Conservation (phyloP, 805 yeast genomes). For the Pichia nakasei region DNA sequence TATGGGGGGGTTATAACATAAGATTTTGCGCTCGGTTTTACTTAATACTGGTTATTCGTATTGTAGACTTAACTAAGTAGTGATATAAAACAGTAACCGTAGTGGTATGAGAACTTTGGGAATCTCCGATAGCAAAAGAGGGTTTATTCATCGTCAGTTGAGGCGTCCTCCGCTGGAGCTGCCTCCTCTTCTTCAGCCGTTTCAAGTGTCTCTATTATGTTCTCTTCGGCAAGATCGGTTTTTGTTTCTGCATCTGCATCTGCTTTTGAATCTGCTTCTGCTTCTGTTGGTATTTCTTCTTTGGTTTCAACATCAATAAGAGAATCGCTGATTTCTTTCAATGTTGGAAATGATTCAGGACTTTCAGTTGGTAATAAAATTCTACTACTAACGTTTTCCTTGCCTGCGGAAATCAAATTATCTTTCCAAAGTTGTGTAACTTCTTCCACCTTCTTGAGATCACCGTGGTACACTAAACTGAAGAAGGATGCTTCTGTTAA, state of each 20-base stretch:
- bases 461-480: conserved; percentile 59
- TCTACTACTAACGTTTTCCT: conserved; percentile 52
- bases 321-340: conserved; percentile 26
- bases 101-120: too few species aligned
- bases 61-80: too few species aligned
- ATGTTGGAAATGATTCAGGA: conserved; percentile 31
- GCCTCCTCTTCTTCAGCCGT: neutral
- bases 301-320: conserved; percentile 18
- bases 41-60: too few species aligned
- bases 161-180: neutral
- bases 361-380: conserved; percentile 37
- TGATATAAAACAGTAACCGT: too few species aligned
- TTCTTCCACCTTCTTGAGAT: conserved; percentile 31
- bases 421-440: conserved; percentile 63
- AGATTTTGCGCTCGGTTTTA: too few species aligned
- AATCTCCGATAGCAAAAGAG: too few species aligned
- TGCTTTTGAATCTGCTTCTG: conserved; percentile 13
- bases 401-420: conserved; percentile 41
- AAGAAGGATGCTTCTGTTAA: conserved; percentile 80
- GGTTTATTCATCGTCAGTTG: neutral
- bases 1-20: too few species aligned
- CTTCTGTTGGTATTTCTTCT: conserved; percentile 2
- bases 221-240: conserved; percentile 14
- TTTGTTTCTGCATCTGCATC: conserved; percentile 12
- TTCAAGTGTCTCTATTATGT: conserved; percentile 12